phyloP scores from a whole-genome alignment of 164 flowering plant genomes.

The Berberis vulgaris region DNA sequence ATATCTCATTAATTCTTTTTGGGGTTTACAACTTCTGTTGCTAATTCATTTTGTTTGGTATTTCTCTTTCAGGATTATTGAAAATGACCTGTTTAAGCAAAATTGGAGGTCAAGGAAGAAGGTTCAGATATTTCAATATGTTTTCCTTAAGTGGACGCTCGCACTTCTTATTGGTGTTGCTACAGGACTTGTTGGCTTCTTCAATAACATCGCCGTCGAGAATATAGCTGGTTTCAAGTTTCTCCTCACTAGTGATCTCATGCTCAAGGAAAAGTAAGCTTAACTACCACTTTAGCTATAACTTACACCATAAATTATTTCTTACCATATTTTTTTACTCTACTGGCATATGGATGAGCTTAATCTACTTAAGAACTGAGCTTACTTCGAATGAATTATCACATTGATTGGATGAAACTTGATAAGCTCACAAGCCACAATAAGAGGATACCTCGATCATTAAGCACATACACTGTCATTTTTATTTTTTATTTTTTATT shows the following conservation, averaged over 20 bases:
- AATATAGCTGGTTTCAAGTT: constrained; percentile 86
- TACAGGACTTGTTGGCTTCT: constrained; percentile 72
- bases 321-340: not conserved
- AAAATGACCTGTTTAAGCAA: constrained; percentile 86
- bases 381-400: no score
- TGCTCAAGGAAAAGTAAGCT: constrained; percentile 59
- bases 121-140: constrained; percentile 68
- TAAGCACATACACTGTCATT: no score
- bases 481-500: no score
- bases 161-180: constrained; percentile 65
- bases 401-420: no score
- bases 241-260: constrained; percentile 49
- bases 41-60: not conserved
- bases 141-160: constrained; percentile 80
- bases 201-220: constrained; percentile 80
- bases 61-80: constrained; percentile 51
- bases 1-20: no score
- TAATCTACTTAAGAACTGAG: not conserved
- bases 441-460: no score
- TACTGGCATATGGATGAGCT: not conserved
- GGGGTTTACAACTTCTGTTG: not conserved
- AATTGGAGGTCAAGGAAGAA: constrained; percentile 83
- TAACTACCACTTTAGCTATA: not conserved
- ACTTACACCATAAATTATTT: not conserved
- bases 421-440: no score